Conservation (phyloP, 768 basidiomycete genomes). For the Hygrocybe coccinea region DNA sequence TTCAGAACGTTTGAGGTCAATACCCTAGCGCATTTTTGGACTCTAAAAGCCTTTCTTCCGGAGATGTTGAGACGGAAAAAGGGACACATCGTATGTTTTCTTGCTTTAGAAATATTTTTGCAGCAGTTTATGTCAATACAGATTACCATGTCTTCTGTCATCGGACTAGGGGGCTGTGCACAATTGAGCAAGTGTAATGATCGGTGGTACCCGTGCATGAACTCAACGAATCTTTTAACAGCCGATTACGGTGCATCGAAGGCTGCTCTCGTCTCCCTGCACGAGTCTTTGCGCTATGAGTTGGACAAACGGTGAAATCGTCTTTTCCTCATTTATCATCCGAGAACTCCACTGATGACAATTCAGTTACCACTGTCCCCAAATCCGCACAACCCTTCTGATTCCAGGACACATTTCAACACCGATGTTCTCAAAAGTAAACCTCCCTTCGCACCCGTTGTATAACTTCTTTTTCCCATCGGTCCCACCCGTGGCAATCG, state of each 20-base stretch:
- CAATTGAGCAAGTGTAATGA: constrained; percentile 59
- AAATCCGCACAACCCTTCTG: constrained; percentile 84
- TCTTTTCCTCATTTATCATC: background rate
- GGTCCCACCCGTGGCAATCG: constrained; percentile 65
- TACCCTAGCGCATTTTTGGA: constrained; percentile 86
- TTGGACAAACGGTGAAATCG: constrained; percentile 63
- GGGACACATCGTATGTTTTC: constrained; percentile 77
- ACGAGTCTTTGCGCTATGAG: constrained; percentile 85
- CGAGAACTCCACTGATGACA: constrained; percentile 5
- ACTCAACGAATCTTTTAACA: constrained; percentile 23
- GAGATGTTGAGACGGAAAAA: constrained; percentile 68
- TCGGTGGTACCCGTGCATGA: background rate
- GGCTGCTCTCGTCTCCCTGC: constrained; percentile 75
- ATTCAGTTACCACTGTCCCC: constrained; percentile 61
- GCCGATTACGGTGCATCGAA: constrained; percentile 93
- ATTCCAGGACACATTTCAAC: constrained; percentile 78
- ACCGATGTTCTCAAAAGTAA: constrained; percentile 63
- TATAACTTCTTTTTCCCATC: constrained; percentile 76
- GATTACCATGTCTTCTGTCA: constrained; percentile 74
- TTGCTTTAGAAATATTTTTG: background rate
- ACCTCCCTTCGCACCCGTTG: constrained; percentile 44
- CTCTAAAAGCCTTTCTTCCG: constrained; percentile 88
- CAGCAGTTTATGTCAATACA: constrained; percentile 27
- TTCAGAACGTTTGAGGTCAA: constrained; percentile 86
- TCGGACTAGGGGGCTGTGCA: constrained; percentile 66